These are phyloP conservation scores for Cornus kousa DNA, from an alignment of 148 eudicot species.

Conservation along the genomic window DNA sequence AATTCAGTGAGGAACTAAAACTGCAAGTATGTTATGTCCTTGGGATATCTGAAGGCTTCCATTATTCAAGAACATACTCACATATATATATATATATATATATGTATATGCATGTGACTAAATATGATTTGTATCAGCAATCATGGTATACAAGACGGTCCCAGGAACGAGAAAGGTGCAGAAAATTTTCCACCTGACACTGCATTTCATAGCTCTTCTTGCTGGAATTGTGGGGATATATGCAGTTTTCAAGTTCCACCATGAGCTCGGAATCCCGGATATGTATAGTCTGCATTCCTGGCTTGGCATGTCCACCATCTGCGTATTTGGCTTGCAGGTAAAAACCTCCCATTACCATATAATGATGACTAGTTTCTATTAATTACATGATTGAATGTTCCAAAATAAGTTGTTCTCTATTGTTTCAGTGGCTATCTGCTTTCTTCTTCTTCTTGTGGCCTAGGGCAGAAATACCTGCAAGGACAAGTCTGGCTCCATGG, in stretches of 20 bases:
- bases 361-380: no score
- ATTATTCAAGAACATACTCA: no score
- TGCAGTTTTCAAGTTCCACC: constrained; percentile 40
- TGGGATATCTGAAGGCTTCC: no score
- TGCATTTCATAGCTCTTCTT: constrained; percentile 35
- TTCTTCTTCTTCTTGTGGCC: constrained; percentile 50
- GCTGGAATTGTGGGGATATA: constrained; percentile 34
- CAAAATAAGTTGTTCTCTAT: background rate
- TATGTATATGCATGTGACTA: background rate
- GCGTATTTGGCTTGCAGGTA: constrained; percentile 54
- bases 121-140: constrained; percentile 18
- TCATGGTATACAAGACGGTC: constrained; percentile 39
- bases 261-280: constrained; percentile 24
- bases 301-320: constrained; percentile 52
- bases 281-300: constrained; percentile 55
- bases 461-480: constrained; percentile 22
- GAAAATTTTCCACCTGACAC: constrained; percentile 30
- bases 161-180: constrained; percentile 20
- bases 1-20: no score
- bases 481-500: constrained; percentile 48
- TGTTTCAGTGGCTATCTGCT: constrained; percentile 36
- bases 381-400: background rate
- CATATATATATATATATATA: no score
- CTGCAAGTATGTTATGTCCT: no score
- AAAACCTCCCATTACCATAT: background rate